These are phyloP conservation scores for Yamadazyma triangularis DNA, from an alignment of 1,139 yeast species.

Conservation along the genomic window DNA sequence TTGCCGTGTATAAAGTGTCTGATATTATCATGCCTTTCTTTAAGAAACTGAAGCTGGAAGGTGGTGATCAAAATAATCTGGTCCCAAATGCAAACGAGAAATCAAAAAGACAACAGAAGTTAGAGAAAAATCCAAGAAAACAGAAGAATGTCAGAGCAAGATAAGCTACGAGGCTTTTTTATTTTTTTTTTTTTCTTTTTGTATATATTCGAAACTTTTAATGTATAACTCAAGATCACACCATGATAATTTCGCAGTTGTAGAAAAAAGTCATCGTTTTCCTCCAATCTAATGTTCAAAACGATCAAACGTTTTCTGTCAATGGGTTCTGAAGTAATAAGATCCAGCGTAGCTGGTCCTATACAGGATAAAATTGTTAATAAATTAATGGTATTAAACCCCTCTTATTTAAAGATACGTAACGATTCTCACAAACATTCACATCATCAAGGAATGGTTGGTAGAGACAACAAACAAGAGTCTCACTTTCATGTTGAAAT, in stretches of 20 bases:
- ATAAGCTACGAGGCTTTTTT: too few relatives aligned
- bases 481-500: conserved; percentile 77
- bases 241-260: too few relatives aligned
- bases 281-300: conserved; percentile 2
- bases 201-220: too few relatives aligned
- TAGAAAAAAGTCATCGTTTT: too few relatives aligned
- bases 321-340: conserved; percentile 9
- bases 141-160: conserved; percentile 10
- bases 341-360: conserved; percentile 37
- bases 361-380: conserved; percentile 48
- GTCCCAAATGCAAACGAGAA: conserved; percentile 7
- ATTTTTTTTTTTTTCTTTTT: too few relatives aligned
- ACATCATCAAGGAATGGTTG: conserved; percentile 81
- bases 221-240: too few relatives aligned
- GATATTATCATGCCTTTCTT: conserved; percentile 11
- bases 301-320: conserved; percentile 7
- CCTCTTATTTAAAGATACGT: conserved; percentile 49
- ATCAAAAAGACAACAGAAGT: conserved; percentile 15
- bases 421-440: conserved; percentile 90
- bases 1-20: conserved; percentile 50
- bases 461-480: conserved; percentile 69
- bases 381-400: conserved; percentile 34
- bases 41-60: not conserved
- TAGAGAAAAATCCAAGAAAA: conserved; percentile 10
- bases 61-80: not conserved